Evolutionary conservation across 176 grass and related monocot genomes (phyloP), one percentile per base, ranked within the genome.

Genomic region (Dactylis glomerata): DNA sequence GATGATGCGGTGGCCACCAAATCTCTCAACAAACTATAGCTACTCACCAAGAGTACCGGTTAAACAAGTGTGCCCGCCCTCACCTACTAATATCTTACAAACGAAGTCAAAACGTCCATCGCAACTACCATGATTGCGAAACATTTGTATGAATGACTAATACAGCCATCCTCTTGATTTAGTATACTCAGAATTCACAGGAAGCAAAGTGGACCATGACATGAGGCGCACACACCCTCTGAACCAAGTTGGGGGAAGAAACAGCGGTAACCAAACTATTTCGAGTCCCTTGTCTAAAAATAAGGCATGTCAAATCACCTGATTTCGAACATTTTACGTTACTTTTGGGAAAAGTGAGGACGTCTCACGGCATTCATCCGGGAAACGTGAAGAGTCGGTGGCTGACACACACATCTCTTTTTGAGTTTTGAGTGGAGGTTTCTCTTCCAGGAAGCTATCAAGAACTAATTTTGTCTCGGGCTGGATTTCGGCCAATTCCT

Each of bases 91-190:
- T 82, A 24, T 36, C 72, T 81, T 77, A 80, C 8, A 73, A 84
- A 74, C 42, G 15, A 90, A 85, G 91, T 89, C 76, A 87, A 87
- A 92, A 73, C 19, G 76, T 30, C 27, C 49, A 70, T 64, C 8
- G 42, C 68, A 87, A 87, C 85, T 34, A 88, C 84, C 87, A 75
- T 75, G 81, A 70, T 81, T 71, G 74, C 84, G 71, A 92, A 56
- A 75, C 80, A 17, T 92, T 90, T 51, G 19, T 3, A 50, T 1
- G 37, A 41, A 24, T 87, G 78, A 79, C 87, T 40, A 84, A 87
- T 34, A 67, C 65, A 83, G 74, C 86, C 74, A 61, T 58, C 52
- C 42, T 38, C 30, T 38, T 30, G 59, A 63, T 63, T 63, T 32
- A 63, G 28, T 16, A 7, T 63, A 63, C 19, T 54, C 26, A 47